Base-by-base conservation (phyloP, 257 asterid species). In the Gynochthodes officinalis region DNA sequence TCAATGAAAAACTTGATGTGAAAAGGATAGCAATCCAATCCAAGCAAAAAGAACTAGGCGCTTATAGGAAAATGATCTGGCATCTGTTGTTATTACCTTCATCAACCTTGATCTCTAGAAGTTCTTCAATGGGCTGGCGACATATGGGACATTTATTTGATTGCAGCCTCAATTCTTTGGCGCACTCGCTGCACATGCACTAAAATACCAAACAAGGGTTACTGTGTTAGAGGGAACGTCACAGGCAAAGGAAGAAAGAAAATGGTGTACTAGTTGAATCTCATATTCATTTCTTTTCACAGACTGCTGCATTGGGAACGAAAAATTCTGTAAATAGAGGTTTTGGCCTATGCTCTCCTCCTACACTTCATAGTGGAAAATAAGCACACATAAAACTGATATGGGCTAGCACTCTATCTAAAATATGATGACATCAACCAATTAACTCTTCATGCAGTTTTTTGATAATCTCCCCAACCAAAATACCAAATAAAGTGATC, bases 141-240 rank as follows among this genome's bases (percentile, higher is more conserved):
- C 97, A 92, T 64, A 91, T 90, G 3, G 97, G 96, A 72, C 96
- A 89, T 76, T 88, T 91, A 16, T 92, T 84, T 60, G 97, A 85
- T 74, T 88, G 97, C 76, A 86, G 82, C 86, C 92, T 92, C 86
- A 92, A 70, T 75, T 83, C 90, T 73, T 92, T 88, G 53, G 97
- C 97, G 42, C 97, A 92, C 42, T 81, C 95, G 18, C 95, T 76
- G 81, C 97, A 92, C 92, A 89, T 75, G 60, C 96, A 92, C 96
- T 91, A 88, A 57, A 64, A 60, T 50, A 25, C 30, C 68, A 48
- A n/a, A 69, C 23, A 71, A 4, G 65, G n/a, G n/a, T n/a, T n/a
- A n/a, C n/a, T n/a, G n/a, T 9, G 33, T 37, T 37, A 64, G 25
- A 39, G 48, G 66, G 67, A 42, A n/a, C 52, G 10, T 25, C 19